Conservation (phyloP, 1,284 basidiomycete genomes). For the Melampsora medusae region DNA sequence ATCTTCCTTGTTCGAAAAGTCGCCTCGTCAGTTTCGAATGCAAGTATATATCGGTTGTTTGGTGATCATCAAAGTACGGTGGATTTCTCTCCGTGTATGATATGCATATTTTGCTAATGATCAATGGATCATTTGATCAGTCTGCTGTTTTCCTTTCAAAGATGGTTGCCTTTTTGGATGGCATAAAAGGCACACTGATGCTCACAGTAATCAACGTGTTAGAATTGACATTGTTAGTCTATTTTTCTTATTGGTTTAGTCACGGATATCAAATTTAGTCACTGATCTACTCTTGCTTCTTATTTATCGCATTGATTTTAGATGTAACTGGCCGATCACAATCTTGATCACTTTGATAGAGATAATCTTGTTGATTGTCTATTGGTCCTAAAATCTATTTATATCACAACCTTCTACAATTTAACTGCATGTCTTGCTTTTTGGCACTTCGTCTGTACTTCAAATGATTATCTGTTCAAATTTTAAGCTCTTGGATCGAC, state of each 20-base stretch:
- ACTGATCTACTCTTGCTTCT: too few relatives aligned
- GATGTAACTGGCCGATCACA: background rate
- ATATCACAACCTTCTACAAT: too few relatives aligned
- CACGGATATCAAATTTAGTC: too few relatives aligned
- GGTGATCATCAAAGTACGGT: conserved; percentile 4
- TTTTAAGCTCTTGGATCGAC: too few relatives aligned
- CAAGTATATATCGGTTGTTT: conserved; percentile 2
- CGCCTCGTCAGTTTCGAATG: background rate
- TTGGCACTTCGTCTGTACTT: too few relatives aligned
- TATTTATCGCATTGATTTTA: background rate
- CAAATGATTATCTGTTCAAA: too few relatives aligned
- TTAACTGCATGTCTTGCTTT: too few relatives aligned
- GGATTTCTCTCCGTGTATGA: too few relatives aligned
- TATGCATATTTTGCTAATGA: too few relatives aligned
- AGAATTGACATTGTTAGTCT: background rate
- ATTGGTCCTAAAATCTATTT: too few relatives aligned
- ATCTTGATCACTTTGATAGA: too few relatives aligned
- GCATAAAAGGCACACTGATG: background rate
- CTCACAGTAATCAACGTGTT: background rate
- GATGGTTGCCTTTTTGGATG: background rate
- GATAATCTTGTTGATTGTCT: too few relatives aligned
- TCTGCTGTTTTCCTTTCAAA: background rate
- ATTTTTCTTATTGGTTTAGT: background rate
- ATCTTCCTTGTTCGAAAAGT: background rate
- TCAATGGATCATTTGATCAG: background rate